A percentile compares a stretch with the other conserved stretches of the same genome.
phyloP scores from a whole-genome alignment of 139 green algal genomes.

The Chlamydomonas eustigma region DNA sequence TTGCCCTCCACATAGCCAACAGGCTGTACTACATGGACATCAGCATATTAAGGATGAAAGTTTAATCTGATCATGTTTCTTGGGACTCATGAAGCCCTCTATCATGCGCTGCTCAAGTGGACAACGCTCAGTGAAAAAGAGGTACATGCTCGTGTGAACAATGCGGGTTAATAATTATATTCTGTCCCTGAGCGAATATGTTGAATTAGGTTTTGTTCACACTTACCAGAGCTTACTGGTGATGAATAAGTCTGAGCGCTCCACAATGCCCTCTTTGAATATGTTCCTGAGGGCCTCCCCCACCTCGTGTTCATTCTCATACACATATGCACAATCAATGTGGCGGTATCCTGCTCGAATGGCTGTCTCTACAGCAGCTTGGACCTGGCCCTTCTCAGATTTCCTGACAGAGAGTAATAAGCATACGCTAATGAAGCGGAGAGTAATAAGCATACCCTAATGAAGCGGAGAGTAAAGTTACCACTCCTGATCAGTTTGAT shows the following conservation, averaged over 20 bases:
- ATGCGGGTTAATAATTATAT: no score
- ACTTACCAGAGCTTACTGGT: slow-evolving; percentile 49
- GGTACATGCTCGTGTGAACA: no score
- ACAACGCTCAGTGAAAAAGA: no score
- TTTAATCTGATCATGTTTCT: no score
- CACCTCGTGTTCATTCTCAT: slow-evolving; percentile 56
- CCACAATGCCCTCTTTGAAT: slow-evolving; percentile 40
- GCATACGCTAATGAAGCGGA: background rate
- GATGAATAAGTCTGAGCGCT: slow-evolving; percentile 56
- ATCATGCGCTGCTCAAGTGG: no score
- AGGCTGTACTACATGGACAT: no score
- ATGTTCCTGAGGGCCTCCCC: slow-evolving; percentile 39
- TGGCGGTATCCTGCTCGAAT: slow-evolving; percentile 59
- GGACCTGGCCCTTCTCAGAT: slow-evolving; percentile 6
- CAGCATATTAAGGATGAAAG: no score
- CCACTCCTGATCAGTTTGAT: background rate
- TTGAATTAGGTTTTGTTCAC: no score
- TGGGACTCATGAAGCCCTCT: no score
- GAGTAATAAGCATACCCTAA: background rate
- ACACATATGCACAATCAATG: slow-evolving; percentile 50
- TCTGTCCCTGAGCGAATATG: no score
- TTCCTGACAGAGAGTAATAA: background rate
- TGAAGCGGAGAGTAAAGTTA: background rate
- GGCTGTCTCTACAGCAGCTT: slow-evolving; percentile 24
- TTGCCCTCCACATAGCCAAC: no score